Conservation (phyloP, 1,284 basidiomycete species). For the Cutaneotrichosporon mucoides region DNA sequence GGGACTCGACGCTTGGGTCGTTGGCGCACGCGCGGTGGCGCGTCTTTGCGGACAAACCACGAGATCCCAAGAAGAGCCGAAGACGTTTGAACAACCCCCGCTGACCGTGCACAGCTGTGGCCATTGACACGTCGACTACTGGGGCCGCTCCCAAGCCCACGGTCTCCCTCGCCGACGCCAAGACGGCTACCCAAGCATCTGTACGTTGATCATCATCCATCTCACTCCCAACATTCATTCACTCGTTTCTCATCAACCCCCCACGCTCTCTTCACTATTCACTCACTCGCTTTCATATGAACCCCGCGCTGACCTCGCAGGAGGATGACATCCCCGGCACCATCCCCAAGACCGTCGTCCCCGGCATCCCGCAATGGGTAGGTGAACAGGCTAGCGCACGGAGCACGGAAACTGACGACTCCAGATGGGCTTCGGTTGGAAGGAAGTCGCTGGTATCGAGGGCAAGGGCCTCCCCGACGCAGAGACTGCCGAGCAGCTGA, state of each 20-base stretch:
- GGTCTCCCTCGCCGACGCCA: slow-evolving; percentile 66
- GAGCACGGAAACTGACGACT: not conserved
- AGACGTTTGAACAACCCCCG: not conserved
- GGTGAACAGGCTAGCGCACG: slow-evolving; percentile 5
- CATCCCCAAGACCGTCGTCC: slow-evolving; percentile 37
- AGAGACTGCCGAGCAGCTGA: slow-evolving; percentile 61
- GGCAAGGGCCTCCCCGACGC: slow-evolving; percentile 53
- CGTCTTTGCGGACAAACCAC: too few species aligned
- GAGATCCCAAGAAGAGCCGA: too few species aligned
- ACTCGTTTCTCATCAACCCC: not conserved
- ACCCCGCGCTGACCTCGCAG: not conserved
- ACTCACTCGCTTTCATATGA: not conserved
- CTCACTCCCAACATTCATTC: not conserved
- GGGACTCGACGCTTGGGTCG: too few species aligned
- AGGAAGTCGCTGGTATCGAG: slow-evolving; percentile 65
- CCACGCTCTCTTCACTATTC: not conserved
- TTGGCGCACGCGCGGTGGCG: too few species aligned
- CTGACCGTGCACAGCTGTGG: slow-evolving; percentile 42
- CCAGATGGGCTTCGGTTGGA: slow-evolving; percentile 62
- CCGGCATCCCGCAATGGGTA: slow-evolving; percentile 38
- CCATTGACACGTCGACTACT: slow-evolving; percentile 54
- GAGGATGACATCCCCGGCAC: slow-evolving; percentile 36
- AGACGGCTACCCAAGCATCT: slow-evolving; percentile 44
- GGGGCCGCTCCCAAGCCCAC: slow-evolving; percentile 60
- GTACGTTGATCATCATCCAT: slow-evolving; percentile 3